A percentile compares a stretch with the other conserved stretches of the same genome.
Conservation (phyloP, 345 rosid genomes). For the Rhodamnia rubescens region DNA sequence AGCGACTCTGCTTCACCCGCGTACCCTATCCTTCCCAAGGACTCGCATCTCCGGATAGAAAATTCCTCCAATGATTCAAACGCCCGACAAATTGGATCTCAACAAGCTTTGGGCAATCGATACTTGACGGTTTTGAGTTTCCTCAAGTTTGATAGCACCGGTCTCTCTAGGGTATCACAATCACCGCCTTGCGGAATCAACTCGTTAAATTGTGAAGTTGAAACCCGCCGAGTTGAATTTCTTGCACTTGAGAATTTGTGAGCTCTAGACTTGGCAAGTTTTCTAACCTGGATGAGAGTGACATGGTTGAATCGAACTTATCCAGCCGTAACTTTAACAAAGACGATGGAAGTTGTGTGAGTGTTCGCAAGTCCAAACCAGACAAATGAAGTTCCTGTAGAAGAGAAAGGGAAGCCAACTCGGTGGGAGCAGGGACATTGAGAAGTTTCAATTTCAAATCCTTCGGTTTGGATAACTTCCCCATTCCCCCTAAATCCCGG, state of each 20-base stretch:
- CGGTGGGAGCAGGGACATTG: not conserved
- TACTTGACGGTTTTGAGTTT: no score
- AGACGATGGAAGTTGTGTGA: not conserved
- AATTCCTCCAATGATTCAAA: no score
- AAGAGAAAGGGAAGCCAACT: not conserved
- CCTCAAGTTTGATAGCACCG: no score
- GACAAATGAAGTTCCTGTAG: not conserved
- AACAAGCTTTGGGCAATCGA: no score
- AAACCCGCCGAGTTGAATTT: not conserved
- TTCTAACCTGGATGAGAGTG: not conserved
- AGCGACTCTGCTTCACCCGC: not conserved
- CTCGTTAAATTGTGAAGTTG: not conserved
- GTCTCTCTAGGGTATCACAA: fast-evolving
- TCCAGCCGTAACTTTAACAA: fast-evolving
- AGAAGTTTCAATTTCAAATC: fast-evolving
- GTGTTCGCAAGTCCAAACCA: not conserved
- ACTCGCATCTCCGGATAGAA: fast-evolving
- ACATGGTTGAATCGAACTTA: not conserved
- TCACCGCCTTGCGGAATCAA: fast-evolving
- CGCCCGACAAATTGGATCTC: no score
- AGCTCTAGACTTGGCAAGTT: fast-evolving
- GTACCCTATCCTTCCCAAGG: not conserved
- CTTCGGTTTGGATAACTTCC: not conserved
- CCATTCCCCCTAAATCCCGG: not conserved
- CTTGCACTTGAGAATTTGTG: fast-evolving